Percentiles rank a stretch among this genome's conserved stretches.
Conservation (phyloP, 768 basidiomycete species). For the Mrakia hoshinonis region DNA sequence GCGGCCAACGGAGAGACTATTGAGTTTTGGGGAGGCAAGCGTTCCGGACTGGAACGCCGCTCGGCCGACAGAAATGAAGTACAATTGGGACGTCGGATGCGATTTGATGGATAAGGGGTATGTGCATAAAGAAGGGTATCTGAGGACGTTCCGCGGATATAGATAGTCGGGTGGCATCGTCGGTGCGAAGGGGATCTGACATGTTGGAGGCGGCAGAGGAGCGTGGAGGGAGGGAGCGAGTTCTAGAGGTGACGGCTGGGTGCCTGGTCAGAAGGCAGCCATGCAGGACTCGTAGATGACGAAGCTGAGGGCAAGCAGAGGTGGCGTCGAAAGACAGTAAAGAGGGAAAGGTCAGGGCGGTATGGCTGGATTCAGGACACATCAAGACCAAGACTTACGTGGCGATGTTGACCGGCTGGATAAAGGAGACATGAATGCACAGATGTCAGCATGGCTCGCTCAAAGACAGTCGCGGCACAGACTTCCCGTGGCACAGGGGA, state of each 20-base stretch:
- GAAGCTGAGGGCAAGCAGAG: not conserved
- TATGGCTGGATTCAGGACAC: not conserved
- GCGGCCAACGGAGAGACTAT: too few species aligned
- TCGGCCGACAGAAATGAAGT: too few species aligned
- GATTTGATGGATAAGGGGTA: too few species aligned
- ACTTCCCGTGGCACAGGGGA: too few species aligned
- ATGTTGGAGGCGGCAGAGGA: not conserved
- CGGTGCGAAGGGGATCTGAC: not conserved
- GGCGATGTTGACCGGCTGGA: slow-evolving; percentile 9
- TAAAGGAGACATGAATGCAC: not conserved
- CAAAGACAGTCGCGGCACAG: slow-evolving; percentile 17
- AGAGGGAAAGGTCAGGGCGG: not conserved
- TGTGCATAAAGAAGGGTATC: too few species aligned
- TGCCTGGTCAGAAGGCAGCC: not conserved
- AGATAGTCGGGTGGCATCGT: not conserved
- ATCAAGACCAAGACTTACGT: not conserved
- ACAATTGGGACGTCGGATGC: too few species aligned
- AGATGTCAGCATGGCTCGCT: not conserved
- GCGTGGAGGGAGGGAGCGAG: not conserved
- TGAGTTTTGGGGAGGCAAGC: too few species aligned
- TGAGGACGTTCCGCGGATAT: too few species aligned
- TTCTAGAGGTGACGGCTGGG: not conserved
- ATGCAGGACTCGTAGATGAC: slow-evolving; percentile 14
- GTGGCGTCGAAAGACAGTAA: too few species aligned
- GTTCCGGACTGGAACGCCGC: too few species aligned